These are phyloP conservation scores for Phalaenopsis aphrodite DNA, from an alignment of 106 monocot species.

Conservation along the genomic window DNA sequence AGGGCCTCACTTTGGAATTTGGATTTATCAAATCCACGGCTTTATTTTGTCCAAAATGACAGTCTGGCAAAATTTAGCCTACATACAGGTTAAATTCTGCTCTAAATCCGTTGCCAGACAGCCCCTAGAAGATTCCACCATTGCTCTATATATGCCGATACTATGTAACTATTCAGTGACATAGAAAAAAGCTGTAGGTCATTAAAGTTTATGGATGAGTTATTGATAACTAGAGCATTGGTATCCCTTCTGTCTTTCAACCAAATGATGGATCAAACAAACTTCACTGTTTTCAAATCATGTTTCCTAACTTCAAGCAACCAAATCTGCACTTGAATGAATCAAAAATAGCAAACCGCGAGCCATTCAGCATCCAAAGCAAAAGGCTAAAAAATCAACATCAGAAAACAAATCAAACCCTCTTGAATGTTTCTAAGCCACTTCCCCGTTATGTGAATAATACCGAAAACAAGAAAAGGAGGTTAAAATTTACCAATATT, in stretches of 20 bases:
- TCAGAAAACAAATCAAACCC: background rate
- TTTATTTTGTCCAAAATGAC: too few relatives aligned
- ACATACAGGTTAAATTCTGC: too few relatives aligned
- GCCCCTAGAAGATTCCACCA: too few relatives aligned
- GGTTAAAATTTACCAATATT: constrained; percentile 45
- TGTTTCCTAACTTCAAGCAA: background rate
- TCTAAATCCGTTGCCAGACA: too few relatives aligned
- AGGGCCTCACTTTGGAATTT: too few relatives aligned
- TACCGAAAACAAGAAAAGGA: background rate
- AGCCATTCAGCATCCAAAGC: background rate
- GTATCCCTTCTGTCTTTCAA: background rate
- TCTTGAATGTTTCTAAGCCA: background rate
- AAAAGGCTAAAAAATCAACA: background rate
- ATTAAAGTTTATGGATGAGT: too few relatives aligned
- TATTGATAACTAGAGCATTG: too few relatives aligned
- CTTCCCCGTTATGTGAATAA: background rate
- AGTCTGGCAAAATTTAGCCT: too few relatives aligned
- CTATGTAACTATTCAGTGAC: too few relatives aligned
- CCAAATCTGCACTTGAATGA: background rate
- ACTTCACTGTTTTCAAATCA: background rate
- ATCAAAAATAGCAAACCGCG: background rate
- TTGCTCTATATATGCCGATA: too few relatives aligned
- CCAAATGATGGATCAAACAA: background rate
- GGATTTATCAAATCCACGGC: too few relatives aligned
- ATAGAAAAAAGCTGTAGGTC: too few relatives aligned